Evolutionary conservation across 2,329 filamentous ascomycete species (phyloP).

Genomic region (Ophiobolus disseminans): DNA sequence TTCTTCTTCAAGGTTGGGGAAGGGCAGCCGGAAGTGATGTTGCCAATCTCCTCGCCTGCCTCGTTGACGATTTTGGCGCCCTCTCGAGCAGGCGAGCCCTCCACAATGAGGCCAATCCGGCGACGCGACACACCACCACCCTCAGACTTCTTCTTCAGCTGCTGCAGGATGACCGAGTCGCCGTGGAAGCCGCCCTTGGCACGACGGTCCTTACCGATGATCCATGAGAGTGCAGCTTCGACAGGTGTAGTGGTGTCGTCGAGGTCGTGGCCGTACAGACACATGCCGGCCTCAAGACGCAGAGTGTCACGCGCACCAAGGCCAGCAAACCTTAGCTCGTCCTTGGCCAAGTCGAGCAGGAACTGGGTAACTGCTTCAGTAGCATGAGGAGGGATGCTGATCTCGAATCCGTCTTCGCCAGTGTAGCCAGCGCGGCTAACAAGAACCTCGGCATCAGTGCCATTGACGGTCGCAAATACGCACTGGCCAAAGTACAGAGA

Average conservation of each 20-base stretch:
- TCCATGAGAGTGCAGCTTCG: slow-evolving; percentile 74
- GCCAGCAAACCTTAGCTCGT: slow-evolving; percentile 80
- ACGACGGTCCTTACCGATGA: slow-evolving; percentile 81
- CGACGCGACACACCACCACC: slow-evolving; percentile 73
- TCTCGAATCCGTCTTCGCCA: slow-evolving; percentile 97
- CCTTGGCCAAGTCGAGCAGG: slow-evolving; percentile 67
- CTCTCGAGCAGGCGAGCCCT: slow-evolving; percentile 88
- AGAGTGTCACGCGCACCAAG: slow-evolving; percentile 91
- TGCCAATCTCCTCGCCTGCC: slow-evolving; percentile 73
- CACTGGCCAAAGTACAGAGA: slow-evolving; percentile 83
- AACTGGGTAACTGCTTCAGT: slow-evolving; percentile 72
- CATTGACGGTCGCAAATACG: slow-evolving; percentile 68
- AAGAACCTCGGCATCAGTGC: slow-evolving; percentile 65
- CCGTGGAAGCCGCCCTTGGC: slow-evolving; percentile 81
- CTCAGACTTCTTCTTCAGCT: slow-evolving; percentile 78
- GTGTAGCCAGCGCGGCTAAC: slow-evolving; percentile 94
- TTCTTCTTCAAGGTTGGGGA: slow-evolving; percentile 87
- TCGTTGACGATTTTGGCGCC: slow-evolving; percentile 78
- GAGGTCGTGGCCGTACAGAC: slow-evolving; percentile 98
- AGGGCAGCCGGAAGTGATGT: slow-evolving; percentile 87
- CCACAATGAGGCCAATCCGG: slow-evolving; percentile 80
- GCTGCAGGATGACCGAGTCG: slow-evolving; percentile 75
- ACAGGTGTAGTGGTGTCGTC: slow-evolving; percentile 78
- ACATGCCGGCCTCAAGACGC: slow-evolving; percentile 96
- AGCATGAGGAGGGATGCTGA: slow-evolving; percentile 76